Evolutionary conservation across 2,329 filamentous ascomycete species (phyloP).

Genomic region (Rhinocladiella similis): DNA sequence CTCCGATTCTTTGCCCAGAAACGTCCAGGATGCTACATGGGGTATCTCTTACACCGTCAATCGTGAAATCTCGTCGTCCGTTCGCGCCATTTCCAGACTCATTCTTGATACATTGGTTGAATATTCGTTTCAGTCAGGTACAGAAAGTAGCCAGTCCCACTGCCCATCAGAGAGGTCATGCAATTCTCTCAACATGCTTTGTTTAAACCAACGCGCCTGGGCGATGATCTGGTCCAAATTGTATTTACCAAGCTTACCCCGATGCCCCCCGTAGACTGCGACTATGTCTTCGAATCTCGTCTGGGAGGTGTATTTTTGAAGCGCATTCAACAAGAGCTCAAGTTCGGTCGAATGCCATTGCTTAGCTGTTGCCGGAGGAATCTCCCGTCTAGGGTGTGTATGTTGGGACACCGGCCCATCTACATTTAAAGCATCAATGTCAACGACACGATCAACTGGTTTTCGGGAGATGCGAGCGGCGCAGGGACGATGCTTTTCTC

Average conservation of each 20-base stretch:
- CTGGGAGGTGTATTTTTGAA: conserved; percentile 29
- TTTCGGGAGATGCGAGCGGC: neutral
- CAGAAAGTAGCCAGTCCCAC: conserved; percentile 20
- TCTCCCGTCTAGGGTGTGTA: conserved; percentile 15
- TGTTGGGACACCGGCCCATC: neutral
- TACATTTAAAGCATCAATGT: conserved; percentile 21
- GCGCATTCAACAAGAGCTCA: conserved; percentile 30
- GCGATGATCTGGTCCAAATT: conserved; percentile 24
- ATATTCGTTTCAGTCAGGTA: conserved; percentile 9
- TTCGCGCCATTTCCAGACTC: no score
- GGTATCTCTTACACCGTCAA: neutral
- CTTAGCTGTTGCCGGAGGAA: conserved; percentile 13
- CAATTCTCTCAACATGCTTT: conserved; percentile 16
- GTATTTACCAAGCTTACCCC: conserved; percentile 9
- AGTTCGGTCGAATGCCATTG: conserved; percentile 32
- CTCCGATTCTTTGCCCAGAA: no score
- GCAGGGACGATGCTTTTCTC: neutral
- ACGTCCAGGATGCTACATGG: neutral
- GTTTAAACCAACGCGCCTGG: conserved; percentile 24
- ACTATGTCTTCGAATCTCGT: conserved; percentile 33
- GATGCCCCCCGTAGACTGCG: conserved; percentile 8
- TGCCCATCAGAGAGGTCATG: neutral
- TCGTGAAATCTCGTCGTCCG: no score
- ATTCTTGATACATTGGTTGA: no score
- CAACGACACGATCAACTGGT: conserved; percentile 3